Percentiles rank a stretch among this genome's conserved stretches.
phyloP scores from a whole-genome alignment of 1,284 basidiomycete genomes.

The Irpex sp. region DNA sequence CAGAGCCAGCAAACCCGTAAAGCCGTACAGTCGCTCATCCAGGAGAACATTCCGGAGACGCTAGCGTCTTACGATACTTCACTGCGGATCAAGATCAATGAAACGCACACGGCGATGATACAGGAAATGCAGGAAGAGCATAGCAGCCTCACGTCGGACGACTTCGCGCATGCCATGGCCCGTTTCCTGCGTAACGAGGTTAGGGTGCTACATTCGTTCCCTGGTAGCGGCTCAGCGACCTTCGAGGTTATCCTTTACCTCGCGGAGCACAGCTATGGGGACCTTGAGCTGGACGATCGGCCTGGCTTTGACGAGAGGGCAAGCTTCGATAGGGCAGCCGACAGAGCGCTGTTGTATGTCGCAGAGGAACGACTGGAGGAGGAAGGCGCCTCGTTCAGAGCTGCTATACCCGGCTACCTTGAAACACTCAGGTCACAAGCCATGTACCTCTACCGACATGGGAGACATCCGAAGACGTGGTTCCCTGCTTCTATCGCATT shows the following conservation, averaged over 20 bases:
- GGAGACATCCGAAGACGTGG: neutral
- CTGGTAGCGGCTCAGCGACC: neutral
- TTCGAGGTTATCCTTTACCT: neutral
- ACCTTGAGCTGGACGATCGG: neutral
- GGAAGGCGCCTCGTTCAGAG: neutral
- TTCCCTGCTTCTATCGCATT: neutral
- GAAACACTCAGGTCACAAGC: neutral
- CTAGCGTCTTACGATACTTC: neutral
- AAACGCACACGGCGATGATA: neutral
- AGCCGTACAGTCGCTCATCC: neutral
- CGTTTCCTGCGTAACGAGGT: constrained; percentile 1
- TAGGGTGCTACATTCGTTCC: neutral
- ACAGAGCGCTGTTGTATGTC: neutral
- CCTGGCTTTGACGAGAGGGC: neutral
- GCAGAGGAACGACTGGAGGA: neutral
- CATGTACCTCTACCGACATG: neutral
- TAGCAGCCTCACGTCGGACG: neutral
- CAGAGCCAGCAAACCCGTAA: neutral
- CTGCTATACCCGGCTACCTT: neutral
- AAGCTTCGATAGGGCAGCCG: neutral
- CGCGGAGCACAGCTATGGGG: neutral
- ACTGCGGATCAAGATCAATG: neutral
- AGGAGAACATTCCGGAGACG: neutral
- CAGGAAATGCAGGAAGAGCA: neutral
- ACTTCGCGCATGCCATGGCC: constrained; percentile 1